Evolutionary conservation across 495 filamentous ascomycete species (phyloP).

Genomic region (Jackrogersella multiformis): DNA sequence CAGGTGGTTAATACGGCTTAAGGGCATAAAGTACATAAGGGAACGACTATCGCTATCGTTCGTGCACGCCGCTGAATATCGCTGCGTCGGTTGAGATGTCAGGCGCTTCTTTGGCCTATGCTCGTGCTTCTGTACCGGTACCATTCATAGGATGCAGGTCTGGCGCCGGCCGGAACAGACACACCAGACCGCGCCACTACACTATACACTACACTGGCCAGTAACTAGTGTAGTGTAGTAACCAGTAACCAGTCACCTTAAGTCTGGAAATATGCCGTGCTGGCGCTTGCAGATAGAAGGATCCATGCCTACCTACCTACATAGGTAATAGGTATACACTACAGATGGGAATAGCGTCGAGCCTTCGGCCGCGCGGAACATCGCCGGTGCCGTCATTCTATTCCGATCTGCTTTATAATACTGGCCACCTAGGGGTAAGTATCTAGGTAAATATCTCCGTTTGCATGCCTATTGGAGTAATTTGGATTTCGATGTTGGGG

Average conservation of each 20-base stretch:
- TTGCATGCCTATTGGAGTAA: conserved; percentile 4
- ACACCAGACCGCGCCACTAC: conserved; percentile 23
- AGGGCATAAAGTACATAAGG: conserved; percentile 7
- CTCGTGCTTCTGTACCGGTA: background rate
- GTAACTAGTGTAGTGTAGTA: no score
- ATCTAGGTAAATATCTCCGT: no score
- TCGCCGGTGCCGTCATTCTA: conserved; percentile 19
- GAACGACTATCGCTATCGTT: background rate
- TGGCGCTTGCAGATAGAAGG: conserved; percentile 20
- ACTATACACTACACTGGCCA: no score
- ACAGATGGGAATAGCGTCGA: conserved; percentile 23
- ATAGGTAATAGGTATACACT: no score
- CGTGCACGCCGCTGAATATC: background rate
- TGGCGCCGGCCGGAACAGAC: conserved; percentile 28
- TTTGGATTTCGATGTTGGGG: conserved; percentile 8
- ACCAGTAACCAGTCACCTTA: no score
- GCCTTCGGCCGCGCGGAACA: conserved; percentile 40
- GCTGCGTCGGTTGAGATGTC: conserved; percentile 22
- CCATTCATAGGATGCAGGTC: conserved; percentile 14
- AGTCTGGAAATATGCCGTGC: conserved; percentile 9
- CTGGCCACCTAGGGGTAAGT: no score
- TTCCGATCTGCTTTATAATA: background rate
- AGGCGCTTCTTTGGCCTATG: conserved; percentile 29
- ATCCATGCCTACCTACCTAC: no score
- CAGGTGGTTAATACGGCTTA: conserved; percentile 9